Evolutionary conservation across 148 eudicot species (phyloP).

Genomic region (Chenopodium quinoa): DNA sequence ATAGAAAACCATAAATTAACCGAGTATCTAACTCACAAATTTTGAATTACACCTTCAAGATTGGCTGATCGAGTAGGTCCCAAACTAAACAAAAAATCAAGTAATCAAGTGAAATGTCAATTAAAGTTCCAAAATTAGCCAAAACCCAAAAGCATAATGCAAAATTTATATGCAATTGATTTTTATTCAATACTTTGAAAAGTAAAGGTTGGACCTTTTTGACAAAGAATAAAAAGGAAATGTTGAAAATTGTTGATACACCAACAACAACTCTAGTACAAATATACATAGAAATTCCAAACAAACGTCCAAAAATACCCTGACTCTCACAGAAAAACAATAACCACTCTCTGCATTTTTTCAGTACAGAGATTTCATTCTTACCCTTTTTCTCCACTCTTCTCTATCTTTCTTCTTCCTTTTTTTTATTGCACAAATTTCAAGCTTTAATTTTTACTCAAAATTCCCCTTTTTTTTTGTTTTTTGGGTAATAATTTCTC

Average conservation of each 20-base stretch:
- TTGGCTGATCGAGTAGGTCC: not conserved
- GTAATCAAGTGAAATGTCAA: not conserved
- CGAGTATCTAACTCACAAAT: not conserved
- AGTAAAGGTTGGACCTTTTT: slow-evolving; percentile 21
- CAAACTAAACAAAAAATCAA: not conserved
- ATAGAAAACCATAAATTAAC: no score
- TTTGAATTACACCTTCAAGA: not conserved
- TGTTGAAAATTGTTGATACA: slow-evolving; percentile 14
- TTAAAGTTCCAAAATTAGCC: slow-evolving; percentile 8
- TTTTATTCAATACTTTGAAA: slow-evolving; percentile 15
- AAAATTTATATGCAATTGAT: not conserved
- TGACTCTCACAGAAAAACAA: not conserved
- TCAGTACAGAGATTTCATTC: slow-evolving; percentile 6
- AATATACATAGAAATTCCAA: not conserved
- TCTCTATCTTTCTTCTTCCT: slow-evolving; percentile 1
- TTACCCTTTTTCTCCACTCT: slow-evolving; percentile 6
- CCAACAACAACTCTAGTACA: not conserved
- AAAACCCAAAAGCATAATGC: slow-evolving; percentile 3
- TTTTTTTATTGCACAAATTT: slow-evolving; percentile 10
- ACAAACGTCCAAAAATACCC: slow-evolving; percentile 16
- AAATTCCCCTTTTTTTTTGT: not conserved
- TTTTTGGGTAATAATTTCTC: not conserved
- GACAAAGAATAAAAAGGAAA: slow-evolving; percentile 2
- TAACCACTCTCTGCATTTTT: not conserved
- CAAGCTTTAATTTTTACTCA: not conserved